A percentile compares a stretch with the other conserved stretches of the same genome.
Conservation (phyloP, 1,284 basidiomycete species). For the Ceratobasidium sp. region DNA sequence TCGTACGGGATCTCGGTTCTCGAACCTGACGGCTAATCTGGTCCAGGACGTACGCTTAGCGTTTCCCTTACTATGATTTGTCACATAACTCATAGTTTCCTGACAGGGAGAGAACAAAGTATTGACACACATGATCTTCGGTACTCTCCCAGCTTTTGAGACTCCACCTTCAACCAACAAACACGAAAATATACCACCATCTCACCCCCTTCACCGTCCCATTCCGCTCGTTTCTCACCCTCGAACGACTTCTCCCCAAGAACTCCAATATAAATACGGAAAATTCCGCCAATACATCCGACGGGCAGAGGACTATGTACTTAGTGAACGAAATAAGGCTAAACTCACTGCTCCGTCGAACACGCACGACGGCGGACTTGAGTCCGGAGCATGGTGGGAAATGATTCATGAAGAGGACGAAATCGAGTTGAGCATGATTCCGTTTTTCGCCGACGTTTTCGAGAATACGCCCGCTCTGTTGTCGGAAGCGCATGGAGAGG, state of each 20-base stretch:
- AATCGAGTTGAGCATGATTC: conserved; percentile 65
- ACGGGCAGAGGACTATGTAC: conserved; percentile 62
- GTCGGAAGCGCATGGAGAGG: conserved; percentile 55
- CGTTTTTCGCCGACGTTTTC: conserved; percentile 71
- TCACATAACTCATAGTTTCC: too few relatives aligned
- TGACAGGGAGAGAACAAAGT: conserved; percentile 64
- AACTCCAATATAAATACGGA: conserved; percentile 55
- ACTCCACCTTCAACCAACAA: conserved; percentile 2
- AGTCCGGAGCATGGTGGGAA: conserved; percentile 72
- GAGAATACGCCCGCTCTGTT: conserved; percentile 63
- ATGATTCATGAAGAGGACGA: conserved; percentile 63
- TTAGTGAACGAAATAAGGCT: conserved; percentile 57
- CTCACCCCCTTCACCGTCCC: conserved; percentile 68
- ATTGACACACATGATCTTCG: conserved; percentile 70
- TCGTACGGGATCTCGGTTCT: conserved; percentile 66
- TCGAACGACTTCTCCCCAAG: conserved; percentile 55
- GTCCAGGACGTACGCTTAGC: conserved; percentile 65
- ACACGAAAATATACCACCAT: conserved; percentile 53
- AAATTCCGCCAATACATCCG: conserved; percentile 59
- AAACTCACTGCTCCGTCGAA: conserved; percentile 43
- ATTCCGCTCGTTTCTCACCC: conserved; percentile 70
- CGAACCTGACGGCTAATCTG: conserved; percentile 71
- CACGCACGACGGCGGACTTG: conserved; percentile 60
- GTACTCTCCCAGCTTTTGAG: conserved; percentile 60
- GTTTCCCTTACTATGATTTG: too few relatives aligned